These are phyloP conservation scores for Corylus heterophylla DNA, from an alignment of 306 rosid species.

Conservation along the genomic window DNA sequence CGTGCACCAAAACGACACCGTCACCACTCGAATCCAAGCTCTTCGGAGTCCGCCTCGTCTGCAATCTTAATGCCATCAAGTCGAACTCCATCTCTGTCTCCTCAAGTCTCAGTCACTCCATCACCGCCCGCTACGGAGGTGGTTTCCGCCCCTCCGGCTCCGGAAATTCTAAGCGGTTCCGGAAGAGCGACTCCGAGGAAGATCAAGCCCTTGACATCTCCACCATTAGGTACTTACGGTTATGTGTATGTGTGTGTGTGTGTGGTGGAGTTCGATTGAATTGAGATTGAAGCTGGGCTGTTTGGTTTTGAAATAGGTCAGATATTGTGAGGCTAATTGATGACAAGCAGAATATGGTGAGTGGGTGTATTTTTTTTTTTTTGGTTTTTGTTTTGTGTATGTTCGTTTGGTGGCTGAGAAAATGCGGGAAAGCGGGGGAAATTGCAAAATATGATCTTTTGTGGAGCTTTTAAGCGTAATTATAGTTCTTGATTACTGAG, in stretches of 20 bases:
- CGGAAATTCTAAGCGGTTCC: conserved; percentile 34
- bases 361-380: conserved; percentile 22
- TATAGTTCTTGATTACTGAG: neutral
- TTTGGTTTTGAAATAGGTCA: conserved; percentile 61
- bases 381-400: neutral
- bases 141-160: conserved; percentile 44
- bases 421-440: neutral
- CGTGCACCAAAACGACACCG: conserved; percentile 27
- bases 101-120: conserved; percentile 20
- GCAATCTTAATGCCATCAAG: conserved; percentile 29
- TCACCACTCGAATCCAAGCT: conserved; percentile 43
- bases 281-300: conserved; percentile 12
- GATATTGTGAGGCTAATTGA: conserved; percentile 85
- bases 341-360: conserved; percentile 83
- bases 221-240: conserved; percentile 44
- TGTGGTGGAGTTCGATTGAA: neutral
- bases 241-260: neutral
- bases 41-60: conserved; percentile 51
- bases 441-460: neutral
- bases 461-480: neutral
- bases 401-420: neutral
- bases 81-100: conserved; percentile 29
- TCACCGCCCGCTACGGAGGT: conserved; percentile 55
- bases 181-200: conserved; percentile 43
- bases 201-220: conserved; percentile 67